Base-by-base conservation (phyloP, 208 protist species). In the Naegleria lovaniensis region DNA sequence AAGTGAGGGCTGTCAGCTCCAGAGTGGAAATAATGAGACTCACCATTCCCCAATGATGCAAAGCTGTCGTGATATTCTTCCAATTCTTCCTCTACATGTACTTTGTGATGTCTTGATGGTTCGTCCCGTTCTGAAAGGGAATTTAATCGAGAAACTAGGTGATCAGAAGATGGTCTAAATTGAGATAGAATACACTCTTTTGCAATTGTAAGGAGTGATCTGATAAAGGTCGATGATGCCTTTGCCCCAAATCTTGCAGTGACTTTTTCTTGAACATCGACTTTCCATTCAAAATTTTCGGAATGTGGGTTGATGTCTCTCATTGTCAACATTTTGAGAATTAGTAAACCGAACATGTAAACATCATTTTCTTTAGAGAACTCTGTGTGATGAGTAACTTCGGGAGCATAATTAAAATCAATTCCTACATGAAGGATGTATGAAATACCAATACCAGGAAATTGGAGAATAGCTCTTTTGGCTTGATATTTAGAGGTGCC, bases 331-430 rank as follows among this genome's bases (percentile, higher is more conserved):
- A 79, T 79, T 36, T 79, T 79, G 16, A 79, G 29, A 79, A 79
- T n/a, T 6, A 79, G n/a, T 33, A 79, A 79, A 79, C 67, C 67
- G n/a, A 79, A 79, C 67, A 79, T 79, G 29, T 36, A 79, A 36
- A 79, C 29, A 79, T 79, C 67, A 79, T 79, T 79, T 79, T 79
- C 67, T 79, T 79, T 79, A 9, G 67, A 79, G 67, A 79, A 79
- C n/a, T 79, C 67, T 36, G 67, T 36, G 29, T 79, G 67, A 9
- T 79, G 67, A 36, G 29, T 36, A 6, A 79, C 29, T 79, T 79
- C 67, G 25, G 67, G 67, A 36, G 67, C 67, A 79, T 79, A 79
- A 79, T 79, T 79, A 79, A 36, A 36, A 79, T 79, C 67, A 36
- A n/a, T 36, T 36, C 67, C 67, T 15, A 79, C 25, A 79, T 79